Evolutionary conservation across 2,329 filamentous ascomycete species (phyloP).

Genomic region (Ophiognomonia clavigignenti-juglandacearum): DNA sequence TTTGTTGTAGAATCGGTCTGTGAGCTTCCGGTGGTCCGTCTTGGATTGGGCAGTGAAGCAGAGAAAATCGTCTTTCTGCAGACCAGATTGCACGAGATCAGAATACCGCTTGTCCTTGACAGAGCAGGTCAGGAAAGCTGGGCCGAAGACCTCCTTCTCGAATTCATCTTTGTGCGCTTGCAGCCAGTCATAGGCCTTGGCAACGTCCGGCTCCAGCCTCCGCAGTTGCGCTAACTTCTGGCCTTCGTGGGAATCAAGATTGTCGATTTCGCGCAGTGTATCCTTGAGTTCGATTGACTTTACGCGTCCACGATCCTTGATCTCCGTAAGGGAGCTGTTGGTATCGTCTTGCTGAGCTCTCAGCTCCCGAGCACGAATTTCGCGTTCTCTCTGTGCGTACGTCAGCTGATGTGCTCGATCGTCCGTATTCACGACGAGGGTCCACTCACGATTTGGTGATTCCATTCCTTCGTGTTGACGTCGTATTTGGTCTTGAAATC

Average conservation of each 20-base stretch:
- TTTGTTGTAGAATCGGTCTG: constrained; percentile 55
- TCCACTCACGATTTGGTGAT: constrained; percentile 54
- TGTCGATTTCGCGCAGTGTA: constrained; percentile 45
- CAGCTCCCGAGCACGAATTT: constrained; percentile 9
- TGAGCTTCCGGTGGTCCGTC: constrained; percentile 70
- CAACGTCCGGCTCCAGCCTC: constrained; percentile 57
- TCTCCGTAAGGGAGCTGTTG: constrained; percentile 24
- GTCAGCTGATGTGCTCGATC: background rate
- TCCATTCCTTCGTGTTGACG: constrained; percentile 64
- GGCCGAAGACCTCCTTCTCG: constrained; percentile 72
- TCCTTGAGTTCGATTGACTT: constrained; percentile 34
- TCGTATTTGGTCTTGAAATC: constrained; percentile 39
- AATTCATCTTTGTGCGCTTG: constrained; percentile 65
- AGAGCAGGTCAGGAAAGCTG: constrained; percentile 74
- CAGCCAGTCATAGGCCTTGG: constrained; percentile 76
- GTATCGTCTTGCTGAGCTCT: constrained; percentile 19
- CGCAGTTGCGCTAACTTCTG: constrained; percentile 66
- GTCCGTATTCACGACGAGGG: background rate
- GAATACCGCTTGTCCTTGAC: constrained; percentile 67
- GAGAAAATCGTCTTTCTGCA: constrained; percentile 48
- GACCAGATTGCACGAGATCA: constrained; percentile 47
- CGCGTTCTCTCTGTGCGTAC: constrained; percentile 9
- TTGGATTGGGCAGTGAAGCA: constrained; percentile 73
- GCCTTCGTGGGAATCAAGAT: constrained; percentile 69
- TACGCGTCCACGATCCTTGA: constrained; percentile 36